Percentiles rank a stretch among this genome's conserved stretches.
Conservation (phyloP, 106 monocot species). For the Dioscorea dumetorum region DNA sequence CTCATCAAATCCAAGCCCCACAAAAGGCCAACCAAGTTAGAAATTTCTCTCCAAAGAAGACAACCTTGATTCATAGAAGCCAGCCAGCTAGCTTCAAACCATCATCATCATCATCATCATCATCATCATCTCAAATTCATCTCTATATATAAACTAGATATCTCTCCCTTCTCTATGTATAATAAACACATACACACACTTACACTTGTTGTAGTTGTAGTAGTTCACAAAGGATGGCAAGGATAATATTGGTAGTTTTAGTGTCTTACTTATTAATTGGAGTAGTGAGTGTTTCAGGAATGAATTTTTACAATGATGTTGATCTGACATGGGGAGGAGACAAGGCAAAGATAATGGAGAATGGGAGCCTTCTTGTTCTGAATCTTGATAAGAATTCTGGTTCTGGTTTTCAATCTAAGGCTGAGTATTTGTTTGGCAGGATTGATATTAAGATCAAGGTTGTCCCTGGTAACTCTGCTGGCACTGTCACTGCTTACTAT, state of each 20-base stretch:
- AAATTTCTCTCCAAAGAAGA: background rate
- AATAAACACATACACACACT: too few species aligned
- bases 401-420: background rate
- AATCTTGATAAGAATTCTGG: background rate
- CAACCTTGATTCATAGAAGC: background rate
- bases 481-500: background rate
- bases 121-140: background rate
- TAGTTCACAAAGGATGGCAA: too few species aligned
- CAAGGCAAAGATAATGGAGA: background rate
- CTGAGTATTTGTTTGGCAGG: background rate
- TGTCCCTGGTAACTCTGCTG: background rate
- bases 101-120: background rate
- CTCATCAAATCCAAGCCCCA: too few species aligned
- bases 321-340: background rate
- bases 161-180: too few species aligned
- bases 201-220: too few species aligned
- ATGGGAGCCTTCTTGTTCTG: background rate
- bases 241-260: too few species aligned
- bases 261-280: too few species aligned
- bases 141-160: too few species aligned
- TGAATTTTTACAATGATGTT: background rate
- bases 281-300: background rate
- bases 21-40: background rate
- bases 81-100: background rate
- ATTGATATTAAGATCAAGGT: background rate